Evolutionary conservation across 108 stramenopile genomes (phyloP).

Genomic region (Aurantiochytrium sp.): DNA sequence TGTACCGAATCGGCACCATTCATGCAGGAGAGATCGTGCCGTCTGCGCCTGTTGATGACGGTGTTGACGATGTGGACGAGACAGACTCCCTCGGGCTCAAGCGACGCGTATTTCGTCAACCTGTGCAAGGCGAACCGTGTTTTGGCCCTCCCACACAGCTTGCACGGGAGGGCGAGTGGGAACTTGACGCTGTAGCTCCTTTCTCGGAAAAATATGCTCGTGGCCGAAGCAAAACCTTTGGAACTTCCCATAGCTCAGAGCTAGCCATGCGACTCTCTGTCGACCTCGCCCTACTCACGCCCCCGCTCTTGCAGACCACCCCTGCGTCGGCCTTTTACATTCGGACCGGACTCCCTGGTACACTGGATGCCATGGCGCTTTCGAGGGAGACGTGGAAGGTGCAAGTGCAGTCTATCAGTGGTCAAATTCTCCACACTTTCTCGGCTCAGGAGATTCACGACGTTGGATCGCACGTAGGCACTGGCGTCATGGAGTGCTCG

Average conservation of each 20-base stretch:
- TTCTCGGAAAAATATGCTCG: not conserved
- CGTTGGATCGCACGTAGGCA: not conserved
- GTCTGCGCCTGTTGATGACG: not conserved
- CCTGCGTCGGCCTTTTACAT: not conserved
- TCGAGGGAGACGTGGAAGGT: not conserved
- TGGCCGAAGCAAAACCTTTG: not conserved
- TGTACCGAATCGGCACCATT: not conserved
- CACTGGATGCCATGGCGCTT: not conserved
- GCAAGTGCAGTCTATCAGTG: not conserved
- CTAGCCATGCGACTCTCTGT: not conserved
- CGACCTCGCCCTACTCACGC: not conserved
- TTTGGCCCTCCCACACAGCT: not conserved
- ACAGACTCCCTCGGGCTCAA: not conserved
- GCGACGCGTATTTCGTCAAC: not conserved
- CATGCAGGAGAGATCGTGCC: not conserved
- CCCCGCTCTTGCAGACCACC: not conserved
- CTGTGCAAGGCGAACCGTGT: not conserved
- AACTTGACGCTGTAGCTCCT: not conserved
- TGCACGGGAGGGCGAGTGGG: not conserved
- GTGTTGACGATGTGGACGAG: not conserved
- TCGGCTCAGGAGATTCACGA: not conserved
- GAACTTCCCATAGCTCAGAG: not conserved
- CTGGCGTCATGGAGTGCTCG: not conserved
- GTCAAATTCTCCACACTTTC: not conserved
- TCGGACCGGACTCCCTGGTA: not conserved